phyloP scores from a whole-genome alignment of 768 basidiomycete genomes.

The Filobasidium floriforme region DNA sequence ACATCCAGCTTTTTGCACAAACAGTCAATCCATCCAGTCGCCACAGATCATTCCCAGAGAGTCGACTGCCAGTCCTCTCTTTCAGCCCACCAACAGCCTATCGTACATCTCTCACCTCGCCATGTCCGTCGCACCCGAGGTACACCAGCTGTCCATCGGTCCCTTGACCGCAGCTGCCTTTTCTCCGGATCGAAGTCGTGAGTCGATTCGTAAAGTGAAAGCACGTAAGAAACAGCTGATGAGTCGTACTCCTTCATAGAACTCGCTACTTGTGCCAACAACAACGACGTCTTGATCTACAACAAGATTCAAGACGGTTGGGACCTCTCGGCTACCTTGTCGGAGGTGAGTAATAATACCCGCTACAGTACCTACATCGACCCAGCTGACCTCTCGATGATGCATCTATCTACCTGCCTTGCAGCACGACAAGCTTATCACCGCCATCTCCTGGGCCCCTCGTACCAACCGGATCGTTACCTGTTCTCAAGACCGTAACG shows the following conservation, averaged over 20 bases:
- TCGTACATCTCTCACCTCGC: neutral
- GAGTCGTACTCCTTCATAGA: no score
- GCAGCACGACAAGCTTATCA: slow-evolving; percentile 95
- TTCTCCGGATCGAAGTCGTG: slow-evolving; percentile 77
- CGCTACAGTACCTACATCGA: neutral
- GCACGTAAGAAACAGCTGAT: neutral
- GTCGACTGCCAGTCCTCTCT: slow-evolving; percentile 80
- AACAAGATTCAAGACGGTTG: slow-evolving; percentile 47
- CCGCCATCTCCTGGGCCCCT: slow-evolving; percentile 98
- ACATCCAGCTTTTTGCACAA: no score
- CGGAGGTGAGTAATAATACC: slow-evolving; percentile 68
- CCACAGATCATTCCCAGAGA: slow-evolving; percentile 47
- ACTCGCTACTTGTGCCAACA: slow-evolving; percentile 83
- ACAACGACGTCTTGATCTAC: slow-evolving; percentile 78
- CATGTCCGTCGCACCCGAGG: slow-evolving; percentile 63
- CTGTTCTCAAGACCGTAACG: slow-evolving; percentile 96
- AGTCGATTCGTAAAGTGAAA: slow-evolving; percentile 34
- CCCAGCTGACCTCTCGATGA: neutral
- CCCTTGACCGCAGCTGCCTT: slow-evolving; percentile 87
- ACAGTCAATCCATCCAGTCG: neutral
- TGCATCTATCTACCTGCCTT: neutral
- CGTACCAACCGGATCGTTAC: slow-evolving; percentile 95
- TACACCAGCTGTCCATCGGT: slow-evolving; percentile 67
- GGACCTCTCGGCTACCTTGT: slow-evolving; percentile 59
- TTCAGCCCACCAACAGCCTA: slow-evolving; percentile 2